Base-by-base conservation (phyloP, 768 basidiomycete genomes). In the Sporobolomyces roseus region DNA sequence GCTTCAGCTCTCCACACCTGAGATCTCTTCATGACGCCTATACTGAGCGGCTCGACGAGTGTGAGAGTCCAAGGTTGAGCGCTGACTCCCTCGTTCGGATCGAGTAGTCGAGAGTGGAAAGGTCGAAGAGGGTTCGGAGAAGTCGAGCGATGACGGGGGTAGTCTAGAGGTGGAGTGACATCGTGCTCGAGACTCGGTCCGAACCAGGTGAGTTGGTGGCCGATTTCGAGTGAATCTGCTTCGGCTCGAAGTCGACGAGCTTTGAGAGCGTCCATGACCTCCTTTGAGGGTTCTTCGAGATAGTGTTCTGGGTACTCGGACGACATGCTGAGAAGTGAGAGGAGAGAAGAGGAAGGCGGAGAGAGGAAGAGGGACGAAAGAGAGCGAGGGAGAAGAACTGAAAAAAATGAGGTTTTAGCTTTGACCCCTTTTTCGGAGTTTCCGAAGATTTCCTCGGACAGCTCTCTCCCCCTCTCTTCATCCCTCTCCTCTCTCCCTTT, bases 1-100 rank as follows among this genome's bases (percentile, higher is more conserved):
- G 38, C 56, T 25, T 43, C 30, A 41, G 32, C 51, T 12, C 65
- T 50, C 65, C 65, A 66, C 3, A 60, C 58, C n/a, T 66, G 65
- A 12, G 56, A 21, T 23, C 16, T 43, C 50, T 66, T 0, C 13
- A 35, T 21, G 1, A 4, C 25, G 3, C 58, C 65, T 2, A 13
- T 5, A 17, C 52, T 48, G 2, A 66, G 30, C 17, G 38, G 29
- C 3, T 66, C 65, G 41, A 60, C 32, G 41, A 66, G 49, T 4
- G 33, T 41, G 8, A 66, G 38, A 6, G 49, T n/a, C 65, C 65
- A 66, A 10, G 43, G 25, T 3, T n/a, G n/a, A n/a, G 49, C 48
- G n/a, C 0, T 2, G 3, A 4, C 49, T 51, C 36, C 36, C 9
- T 19, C 33, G 46, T 21, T 3, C 5, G 27, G 30, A n/a, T 51